Evolutionary conservation across 2,329 filamentous ascomycete genomes (phyloP), one percentile per base, ranked within the genome.

Genomic region (Fusarium tupiense): DNA sequence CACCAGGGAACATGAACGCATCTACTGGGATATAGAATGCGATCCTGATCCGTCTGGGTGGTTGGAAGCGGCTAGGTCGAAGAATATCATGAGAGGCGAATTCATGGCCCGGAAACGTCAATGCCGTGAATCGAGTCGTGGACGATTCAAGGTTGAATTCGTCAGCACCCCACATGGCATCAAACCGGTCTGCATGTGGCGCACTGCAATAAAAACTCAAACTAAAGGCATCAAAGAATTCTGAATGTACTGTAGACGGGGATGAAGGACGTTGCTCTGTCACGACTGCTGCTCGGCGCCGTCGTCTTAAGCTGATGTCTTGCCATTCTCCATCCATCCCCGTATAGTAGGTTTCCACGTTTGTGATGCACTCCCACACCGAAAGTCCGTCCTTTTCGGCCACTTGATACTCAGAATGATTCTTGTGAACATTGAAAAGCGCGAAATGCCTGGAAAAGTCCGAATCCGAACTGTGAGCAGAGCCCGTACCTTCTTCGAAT

Each of bases 71-170:
- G 40, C 40, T 41, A 0, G 40, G 22, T 3, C 12, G 40, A 41
- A 41, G 40, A 41, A 41, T 41, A 4, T 41, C 40, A 7, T 41
- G 22, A 16, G 3, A 41, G 22, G 40, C 22, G 40, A 41, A 41
- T n/a, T 41, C 22, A 3, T 0, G 22, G 3, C 22, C 40, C 0
- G 40, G 40, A 2, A n/a, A 41, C 22, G 40, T 41, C 22, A 41
- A 41, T 41, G 40, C 40, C 3, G 40, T 41, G 2, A 41, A 41
- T 3, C 8, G 13, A 13, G 40, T 41, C 22, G 40, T 41, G 40
- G 0, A 2, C 9, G 4, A n/a, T 41, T 9, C 22, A n/a, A 9
- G 4, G 1, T 16, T 1, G 22, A 1, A 2, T 2, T 41, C 13
- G 40, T 14, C 12, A 14, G 6, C 6, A 4, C 3, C 8, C 26